A percentile compares a stretch with the other conserved stretches of the same genome.
Evolutionary conservation across 2,329 filamentous ascomycete species (phyloP).

Genomic region (Metarhizium rileyi): DNA sequence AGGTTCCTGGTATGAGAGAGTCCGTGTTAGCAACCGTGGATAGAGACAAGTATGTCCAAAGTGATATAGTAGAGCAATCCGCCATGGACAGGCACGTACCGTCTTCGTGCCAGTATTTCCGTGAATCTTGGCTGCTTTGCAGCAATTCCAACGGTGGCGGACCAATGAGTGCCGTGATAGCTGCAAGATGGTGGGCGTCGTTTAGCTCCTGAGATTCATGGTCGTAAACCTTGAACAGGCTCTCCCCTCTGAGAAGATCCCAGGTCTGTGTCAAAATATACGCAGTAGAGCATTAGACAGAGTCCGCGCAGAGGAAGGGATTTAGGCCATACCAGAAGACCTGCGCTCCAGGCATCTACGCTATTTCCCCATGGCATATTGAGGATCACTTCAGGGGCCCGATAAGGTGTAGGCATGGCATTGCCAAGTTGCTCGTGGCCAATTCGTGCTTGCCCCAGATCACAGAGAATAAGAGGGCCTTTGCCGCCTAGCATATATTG

Average conservation of each 20-base stretch:
- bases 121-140: slow-evolving; percentile 10
- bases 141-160: slow-evolving; percentile 18
- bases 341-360: slow-evolving; percentile 27
- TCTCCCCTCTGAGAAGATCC: neutral
- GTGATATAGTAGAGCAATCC: neutral
- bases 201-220: slow-evolving; percentile 13
- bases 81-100: slow-evolving; percentile 11
- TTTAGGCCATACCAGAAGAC: slow-evolving; percentile 19
- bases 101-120: slow-evolving; percentile 17
- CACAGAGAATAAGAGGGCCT: slow-evolving; percentile 21
- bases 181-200: slow-evolving; percentile 18
- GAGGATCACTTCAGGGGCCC: slow-evolving; percentile 28
- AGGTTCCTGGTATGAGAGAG: slow-evolving; percentile 12
- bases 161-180: slow-evolving; percentile 19
- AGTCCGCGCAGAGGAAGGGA: neutral
- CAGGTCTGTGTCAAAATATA: neutral
- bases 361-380: slow-evolving; percentile 22
- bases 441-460: slow-evolving; percentile 28
- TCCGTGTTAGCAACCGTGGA: neutral
- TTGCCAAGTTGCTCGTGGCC: slow-evolving; percentile 13
- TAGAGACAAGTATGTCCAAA: neutral
- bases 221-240: slow-evolving; percentile 11
- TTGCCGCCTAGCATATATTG: slow-evolving; percentile 21
- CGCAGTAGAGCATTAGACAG: neutral
- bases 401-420: slow-evolving; percentile 21